Percentiles rank a stretch among this genome's conserved stretches.
Evolutionary conservation across 371 early-diverging fungal species (phyloP).

Genomic region (Mortierella sp.): DNA sequence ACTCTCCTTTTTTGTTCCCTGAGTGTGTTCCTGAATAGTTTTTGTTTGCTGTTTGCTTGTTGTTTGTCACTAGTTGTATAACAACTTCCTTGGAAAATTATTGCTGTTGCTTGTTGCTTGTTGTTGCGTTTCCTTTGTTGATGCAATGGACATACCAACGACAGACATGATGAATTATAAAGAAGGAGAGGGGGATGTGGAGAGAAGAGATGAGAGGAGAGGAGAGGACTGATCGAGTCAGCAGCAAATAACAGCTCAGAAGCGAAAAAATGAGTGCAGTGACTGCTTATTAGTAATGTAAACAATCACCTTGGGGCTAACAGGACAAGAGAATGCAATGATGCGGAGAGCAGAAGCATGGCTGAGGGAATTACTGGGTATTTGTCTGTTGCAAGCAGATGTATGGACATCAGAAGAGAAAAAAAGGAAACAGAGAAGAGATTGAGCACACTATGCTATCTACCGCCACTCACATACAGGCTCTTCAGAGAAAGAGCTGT

Average conservation of each 20-base stretch:
- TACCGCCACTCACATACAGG: neutral
- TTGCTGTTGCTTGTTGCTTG: neutral
- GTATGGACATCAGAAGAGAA: too few species aligned
- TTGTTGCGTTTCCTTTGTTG: too few species aligned
- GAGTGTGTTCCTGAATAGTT: neutral
- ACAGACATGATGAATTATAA: slow-evolving; percentile 45
- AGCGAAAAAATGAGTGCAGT: neutral
- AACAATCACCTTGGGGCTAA: neutral
- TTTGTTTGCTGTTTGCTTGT: neutral
- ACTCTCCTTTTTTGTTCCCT: neutral
- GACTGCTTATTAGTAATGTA: slow-evolving; percentile 8
- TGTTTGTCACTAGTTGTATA: neutral
- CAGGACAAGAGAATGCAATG: neutral
- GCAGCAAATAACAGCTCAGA: neutral
- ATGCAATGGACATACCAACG: slow-evolving; percentile 40
- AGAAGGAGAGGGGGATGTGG: slow-evolving; percentile 1
- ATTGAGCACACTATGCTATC: neutral
- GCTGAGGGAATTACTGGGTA: too few species aligned
- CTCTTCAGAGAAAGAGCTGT: too few species aligned
- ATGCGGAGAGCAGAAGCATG: too few species aligned
- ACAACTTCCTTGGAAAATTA: neutral
- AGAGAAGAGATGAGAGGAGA: neutral
- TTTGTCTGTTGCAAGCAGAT: too few species aligned
- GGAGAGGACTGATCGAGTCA: slow-evolving; percentile 13
- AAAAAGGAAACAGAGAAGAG: neutral